Conservation (phyloP, 805 yeast species). For the Cyberlindnera subsufficiens region DNA sequence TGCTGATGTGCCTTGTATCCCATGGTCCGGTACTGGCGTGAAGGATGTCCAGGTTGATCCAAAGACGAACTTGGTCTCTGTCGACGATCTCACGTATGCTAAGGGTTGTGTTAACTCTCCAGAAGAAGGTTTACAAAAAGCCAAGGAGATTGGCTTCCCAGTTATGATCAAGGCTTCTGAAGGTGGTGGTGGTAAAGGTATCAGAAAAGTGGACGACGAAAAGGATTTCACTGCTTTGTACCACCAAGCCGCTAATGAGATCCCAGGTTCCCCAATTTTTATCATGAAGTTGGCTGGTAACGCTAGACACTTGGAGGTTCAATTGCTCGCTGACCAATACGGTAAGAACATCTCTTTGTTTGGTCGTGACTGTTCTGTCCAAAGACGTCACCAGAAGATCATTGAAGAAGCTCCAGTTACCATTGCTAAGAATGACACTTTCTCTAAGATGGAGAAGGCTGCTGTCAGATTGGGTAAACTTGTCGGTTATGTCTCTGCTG, state of each 20-base stretch:
- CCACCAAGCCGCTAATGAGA: slow-evolving; percentile 93
- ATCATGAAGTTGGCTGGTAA: slow-evolving; percentile 96
- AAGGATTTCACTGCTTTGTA: slow-evolving; percentile 71
- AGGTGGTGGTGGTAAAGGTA: slow-evolving; percentile 99
- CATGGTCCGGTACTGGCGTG: slow-evolving; percentile 99
- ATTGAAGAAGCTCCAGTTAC: slow-evolving; percentile 99
- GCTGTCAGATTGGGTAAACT: slow-evolving; percentile 95
- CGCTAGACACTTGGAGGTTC: slow-evolving; percentile 98
- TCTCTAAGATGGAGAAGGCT: slow-evolving; percentile 89
- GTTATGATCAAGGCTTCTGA: slow-evolving; percentile 99
- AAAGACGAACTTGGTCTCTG: slow-evolving; percentile 77
- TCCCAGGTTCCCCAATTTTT: slow-evolving; percentile 98
- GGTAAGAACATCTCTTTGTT: slow-evolving; percentile 95
- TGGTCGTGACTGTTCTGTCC: slow-evolving; percentile 99
- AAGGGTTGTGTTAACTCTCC: slow-evolving; percentile 85
- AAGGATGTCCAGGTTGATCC: slow-evolving; percentile 69
- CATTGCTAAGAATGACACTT: slow-evolving; percentile 80
- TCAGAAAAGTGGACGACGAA: slow-evolving; percentile 87
- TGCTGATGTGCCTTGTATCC: slow-evolving; percentile 96
- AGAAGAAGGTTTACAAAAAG: slow-evolving; percentile 84
- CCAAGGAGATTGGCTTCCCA: slow-evolving; percentile 89
- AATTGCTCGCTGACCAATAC: slow-evolving; percentile 94
- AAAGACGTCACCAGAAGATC: slow-evolving; percentile 98
- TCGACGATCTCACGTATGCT: slow-evolving; percentile 73
- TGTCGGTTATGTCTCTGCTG: slow-evolving; percentile 98